Percentiles rank a stretch among this genome's conserved stretches.
Conservation (phyloP, 805 yeast genomes). For the Vanderwaltozyma tropicalis region DNA sequence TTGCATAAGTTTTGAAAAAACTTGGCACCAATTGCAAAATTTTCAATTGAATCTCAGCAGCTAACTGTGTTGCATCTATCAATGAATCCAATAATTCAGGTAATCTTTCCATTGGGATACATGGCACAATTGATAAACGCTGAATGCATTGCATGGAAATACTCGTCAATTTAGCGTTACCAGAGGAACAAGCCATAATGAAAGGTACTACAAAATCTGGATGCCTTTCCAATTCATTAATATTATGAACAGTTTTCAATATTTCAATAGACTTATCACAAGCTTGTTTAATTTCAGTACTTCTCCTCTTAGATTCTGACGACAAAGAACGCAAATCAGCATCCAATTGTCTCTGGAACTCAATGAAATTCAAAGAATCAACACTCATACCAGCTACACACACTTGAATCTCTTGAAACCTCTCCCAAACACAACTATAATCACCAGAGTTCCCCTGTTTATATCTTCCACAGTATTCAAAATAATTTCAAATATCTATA, state of each 20-base stretch:
- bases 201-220: constrained; percentile 59
- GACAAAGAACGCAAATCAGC: constrained; percentile 51
- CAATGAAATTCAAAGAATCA: constrained; percentile 6
- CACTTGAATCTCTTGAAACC: no score
- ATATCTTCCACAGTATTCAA: no score
- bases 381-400: background rate
- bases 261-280: constrained; percentile 42
- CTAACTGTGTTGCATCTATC: constrained; percentile 61
- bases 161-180: constrained; percentile 63
- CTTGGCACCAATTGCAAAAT: constrained; percentile 75
- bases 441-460: no score
- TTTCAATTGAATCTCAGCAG: constrained; percentile 76
- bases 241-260: constrained; percentile 29
- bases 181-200: constrained; percentile 57
- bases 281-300: constrained; percentile 54
- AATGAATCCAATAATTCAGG: constrained; percentile 55
- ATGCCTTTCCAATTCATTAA: constrained; percentile 32
- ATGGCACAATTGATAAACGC: constrained; percentile 41
- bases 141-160: constrained; percentile 65
- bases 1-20: constrained; percentile 53
- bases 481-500: no score
- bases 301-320: constrained; percentile 62
- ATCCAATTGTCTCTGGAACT: constrained; percentile 28
- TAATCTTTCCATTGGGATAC: constrained; percentile 45
- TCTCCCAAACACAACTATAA: no score